A percentile compares a stretch with the other conserved stretches of the same genome.
Evolutionary conservation across 495 filamentous ascomycete species (phyloP).

Genomic region (Aspergillus taichungensis): DNA sequence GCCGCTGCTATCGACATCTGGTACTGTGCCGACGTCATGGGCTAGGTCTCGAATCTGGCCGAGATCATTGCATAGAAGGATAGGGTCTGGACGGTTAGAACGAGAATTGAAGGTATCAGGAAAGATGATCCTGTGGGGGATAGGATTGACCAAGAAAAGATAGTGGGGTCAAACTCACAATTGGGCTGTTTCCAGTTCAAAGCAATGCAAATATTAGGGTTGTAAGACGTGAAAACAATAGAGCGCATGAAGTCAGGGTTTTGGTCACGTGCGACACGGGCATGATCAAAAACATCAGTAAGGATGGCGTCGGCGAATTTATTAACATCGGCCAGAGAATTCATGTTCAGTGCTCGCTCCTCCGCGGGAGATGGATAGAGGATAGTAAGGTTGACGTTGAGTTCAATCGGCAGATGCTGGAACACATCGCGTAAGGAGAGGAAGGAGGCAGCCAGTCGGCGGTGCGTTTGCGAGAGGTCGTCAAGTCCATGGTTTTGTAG

Average conservation of each 20-base stretch:
- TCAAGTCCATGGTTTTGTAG: conserved; percentile 37
- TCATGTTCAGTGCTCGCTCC: conserved; percentile 55
- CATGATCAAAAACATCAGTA: conserved; percentile 82
- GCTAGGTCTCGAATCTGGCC: conserved; percentile 47
- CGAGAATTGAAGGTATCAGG: not conserved
- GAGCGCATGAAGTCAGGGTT: conserved; percentile 64
- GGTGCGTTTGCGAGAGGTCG: conserved; percentile 58
- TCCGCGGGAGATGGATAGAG: conserved; percentile 70
- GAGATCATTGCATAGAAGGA: conserved; percentile 89
- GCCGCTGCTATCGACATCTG: conserved; percentile 53
- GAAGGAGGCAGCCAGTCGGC: conserved; percentile 62
- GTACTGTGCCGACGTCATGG: conserved; percentile 28
- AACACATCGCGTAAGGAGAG: conserved; percentile 68
- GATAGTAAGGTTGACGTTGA: conserved; percentile 82
- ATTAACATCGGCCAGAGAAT: conserved; percentile 76
- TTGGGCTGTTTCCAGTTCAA: conserved; percentile 99
- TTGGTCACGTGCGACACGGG: conserved; percentile 60
- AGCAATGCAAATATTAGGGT: conserved; percentile 79
- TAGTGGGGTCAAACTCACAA: conserved; percentile 48
- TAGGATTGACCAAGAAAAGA: not conserved
- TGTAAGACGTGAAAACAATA: conserved; percentile 88
- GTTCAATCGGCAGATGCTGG: conserved; percentile 56
- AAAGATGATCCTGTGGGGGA: too few relatives aligned
- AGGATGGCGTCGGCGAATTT: conserved; percentile 75
- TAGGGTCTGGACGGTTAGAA: conserved; percentile 54